phyloP scores from a whole-genome alignment of 768 basidiomycete species.

The Xerocomellus chrysenteron region DNA sequence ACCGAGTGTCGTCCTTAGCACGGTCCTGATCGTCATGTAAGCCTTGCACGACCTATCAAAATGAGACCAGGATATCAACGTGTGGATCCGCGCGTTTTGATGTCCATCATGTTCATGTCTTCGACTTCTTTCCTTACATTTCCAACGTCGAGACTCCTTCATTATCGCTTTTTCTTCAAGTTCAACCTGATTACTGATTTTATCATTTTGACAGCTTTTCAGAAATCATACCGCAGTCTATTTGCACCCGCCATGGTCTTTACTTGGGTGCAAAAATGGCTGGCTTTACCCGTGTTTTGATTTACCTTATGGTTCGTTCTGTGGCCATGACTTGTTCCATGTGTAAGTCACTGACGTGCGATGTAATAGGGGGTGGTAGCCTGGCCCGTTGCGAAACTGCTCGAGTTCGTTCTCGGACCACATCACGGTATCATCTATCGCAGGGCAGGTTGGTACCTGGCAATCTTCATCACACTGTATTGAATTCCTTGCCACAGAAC shows the following conservation, averaged over 20 bases:
- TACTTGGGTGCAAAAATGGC: constrained; percentile 90
- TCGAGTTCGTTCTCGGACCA: constrained; percentile 73
- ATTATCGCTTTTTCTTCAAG: background rate
- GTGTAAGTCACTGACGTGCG: background rate
- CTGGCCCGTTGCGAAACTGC: constrained; percentile 84
- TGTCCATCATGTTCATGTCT: background rate
- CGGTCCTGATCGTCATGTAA: constrained; percentile 84
- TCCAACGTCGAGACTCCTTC: background rate
- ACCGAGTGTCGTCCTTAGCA: constrained; percentile 76
- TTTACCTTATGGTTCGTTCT: constrained; percentile 58
- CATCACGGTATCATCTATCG: constrained; percentile 93
- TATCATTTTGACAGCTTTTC: constrained; percentile 58
- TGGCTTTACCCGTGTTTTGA: constrained; percentile 60
- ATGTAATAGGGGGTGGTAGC: constrained; percentile 60
- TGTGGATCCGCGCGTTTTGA: background rate
- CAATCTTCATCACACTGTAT: background rate
- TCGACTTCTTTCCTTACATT: background rate
- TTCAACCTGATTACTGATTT: background rate
- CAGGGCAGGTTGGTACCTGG: constrained; percentile 49
- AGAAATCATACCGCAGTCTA: constrained; percentile 89
- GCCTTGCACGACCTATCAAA: constrained; percentile 31
- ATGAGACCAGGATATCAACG: background rate
- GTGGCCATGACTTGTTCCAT: background rate
- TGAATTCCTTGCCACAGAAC: constrained; percentile 41
- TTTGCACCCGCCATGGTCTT: constrained; percentile 90